Percentiles rank a stretch among this genome's conserved stretches.
phyloP scores from a whole-genome alignment of 2,329 filamentous ascomycete genomes.

The Fusarium sublunatum region DNA sequence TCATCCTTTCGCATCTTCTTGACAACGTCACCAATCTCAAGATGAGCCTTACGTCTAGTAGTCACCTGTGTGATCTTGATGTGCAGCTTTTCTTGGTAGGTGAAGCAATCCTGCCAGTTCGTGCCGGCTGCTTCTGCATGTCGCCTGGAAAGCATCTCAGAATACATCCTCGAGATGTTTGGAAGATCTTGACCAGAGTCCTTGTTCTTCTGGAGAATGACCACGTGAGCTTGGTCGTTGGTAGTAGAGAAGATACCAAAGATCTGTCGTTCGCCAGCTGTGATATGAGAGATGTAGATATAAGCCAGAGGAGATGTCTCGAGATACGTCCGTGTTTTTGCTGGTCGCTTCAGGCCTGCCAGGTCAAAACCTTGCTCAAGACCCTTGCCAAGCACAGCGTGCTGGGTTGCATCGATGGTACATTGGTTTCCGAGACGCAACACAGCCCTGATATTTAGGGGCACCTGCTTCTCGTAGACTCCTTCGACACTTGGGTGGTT shows the following conservation, averaged over 20 bases:
- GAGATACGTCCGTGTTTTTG: conserved; percentile 77
- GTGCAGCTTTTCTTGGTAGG: conserved; percentile 85
- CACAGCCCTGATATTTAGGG: conserved; percentile 85
- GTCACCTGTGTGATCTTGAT: conserved; percentile 92
- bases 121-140: conserved; percentile 74
- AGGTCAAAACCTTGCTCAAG: conserved; percentile 95
- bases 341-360: conserved; percentile 74
- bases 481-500: conserved; percentile 96
- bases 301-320: conserved; percentile 80
- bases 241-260: conserved; percentile 93
- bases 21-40: conserved; percentile 87
- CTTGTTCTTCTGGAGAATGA: conserved; percentile 85
- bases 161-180: conserved; percentile 89
- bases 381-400: conserved; percentile 90
- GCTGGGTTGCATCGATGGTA: conserved; percentile 90
- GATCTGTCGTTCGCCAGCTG: conserved; percentile 88
- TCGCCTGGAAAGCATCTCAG: conserved; percentile 76
- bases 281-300: conserved; percentile 92
- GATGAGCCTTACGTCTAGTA: conserved; percentile 86
- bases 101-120: conserved; percentile 82
- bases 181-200: conserved; percentile 85
- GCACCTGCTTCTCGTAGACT: conserved; percentile 94
- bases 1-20: conserved; percentile 93
- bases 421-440: conserved; percentile 91
- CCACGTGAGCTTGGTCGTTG: conserved; percentile 81